A percentile compares a stretch with the other conserved stretches of the same genome.
Evolutionary conservation across 2,329 filamentous ascomycete genomes (phyloP).

Genomic region (Phaeophleospora eucalypticola): DNA sequence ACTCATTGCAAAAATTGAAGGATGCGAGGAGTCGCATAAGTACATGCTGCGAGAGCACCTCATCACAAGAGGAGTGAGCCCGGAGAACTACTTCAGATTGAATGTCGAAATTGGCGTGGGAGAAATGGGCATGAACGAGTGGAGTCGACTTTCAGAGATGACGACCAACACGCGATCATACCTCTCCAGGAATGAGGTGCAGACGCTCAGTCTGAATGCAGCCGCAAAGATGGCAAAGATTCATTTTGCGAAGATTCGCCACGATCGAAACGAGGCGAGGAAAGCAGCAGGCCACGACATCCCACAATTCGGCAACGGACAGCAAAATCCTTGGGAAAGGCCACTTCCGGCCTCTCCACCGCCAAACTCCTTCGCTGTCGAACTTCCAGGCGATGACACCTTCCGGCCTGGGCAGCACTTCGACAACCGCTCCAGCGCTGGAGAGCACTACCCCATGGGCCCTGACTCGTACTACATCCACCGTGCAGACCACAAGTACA

Average conservation of each 20-base stretch:
- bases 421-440: slow-evolving; percentile 50
- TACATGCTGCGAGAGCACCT: slow-evolving; percentile 79
- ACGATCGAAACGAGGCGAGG: slow-evolving; percentile 49
- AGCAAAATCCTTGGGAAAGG: slow-evolving; percentile 30
- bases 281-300: slow-evolving; percentile 28
- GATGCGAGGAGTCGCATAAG: slow-evolving; percentile 85
- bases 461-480: slow-evolving; percentile 54
- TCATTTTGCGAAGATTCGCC: slow-evolving; percentile 67
- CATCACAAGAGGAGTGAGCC: slow-evolving; percentile 66
- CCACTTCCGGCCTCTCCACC: slow-evolving; percentile 31
- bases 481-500: slow-evolving; percentile 64
- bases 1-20: slow-evolving; percentile 89
- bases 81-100: slow-evolving; percentile 90
- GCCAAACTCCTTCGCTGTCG: slow-evolving; percentile 41
- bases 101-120: slow-evolving; percentile 96
- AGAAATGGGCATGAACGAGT: slow-evolving; percentile 98
- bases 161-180: slow-evolving; percentile 88
- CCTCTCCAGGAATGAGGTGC: slow-evolving; percentile 66
- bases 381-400: slow-evolving; percentile 29
- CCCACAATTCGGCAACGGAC: slow-evolving; percentile 14
- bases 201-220: slow-evolving; percentile 70
- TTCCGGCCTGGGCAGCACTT: slow-evolving; percentile 48
- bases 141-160: slow-evolving; percentile 89
- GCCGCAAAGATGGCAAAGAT: slow-evolving; percentile 81
- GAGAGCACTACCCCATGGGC: slow-evolving; percentile 64